phyloP scores from a whole-genome alignment of 257 asterid genomes.

The Ballota nigra region DNA sequence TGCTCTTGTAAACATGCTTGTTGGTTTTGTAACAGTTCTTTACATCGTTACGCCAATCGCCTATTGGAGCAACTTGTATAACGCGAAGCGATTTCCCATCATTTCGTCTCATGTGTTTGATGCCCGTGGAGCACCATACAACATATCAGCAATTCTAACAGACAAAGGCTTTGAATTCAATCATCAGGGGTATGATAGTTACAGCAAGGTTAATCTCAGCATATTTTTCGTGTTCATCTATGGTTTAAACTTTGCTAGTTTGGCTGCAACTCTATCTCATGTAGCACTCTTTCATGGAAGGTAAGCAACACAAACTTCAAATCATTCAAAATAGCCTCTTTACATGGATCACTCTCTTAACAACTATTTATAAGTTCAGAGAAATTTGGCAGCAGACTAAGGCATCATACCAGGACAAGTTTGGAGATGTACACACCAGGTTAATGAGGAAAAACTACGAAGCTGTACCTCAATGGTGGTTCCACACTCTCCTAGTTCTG shows the following conservation, averaged over 20 bases:
- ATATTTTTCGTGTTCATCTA: slow-evolving; percentile 45
- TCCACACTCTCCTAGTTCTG: slow-evolving; percentile 36
- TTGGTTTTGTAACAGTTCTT: slow-evolving; percentile 46
- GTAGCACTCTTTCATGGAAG: slow-evolving; percentile 66
- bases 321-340: not conserved
- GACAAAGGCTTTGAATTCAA: slow-evolving; percentile 44
- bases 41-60: slow-evolving; percentile 46
- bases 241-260: slow-evolving; percentile 54
- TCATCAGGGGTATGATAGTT: slow-evolving; percentile 43
- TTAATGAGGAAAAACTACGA: slow-evolving; percentile 66
- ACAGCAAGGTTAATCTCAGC: slow-evolving; percentile 60
- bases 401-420: slow-evolving; percentile 50
- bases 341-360: not conserved
- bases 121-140: slow-evolving; percentile 45
- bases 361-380: slow-evolving; percentile 21
- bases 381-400: slow-evolving; percentile 60
- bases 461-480: slow-evolving; percentile 82
- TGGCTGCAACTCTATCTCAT: slow-evolving; percentile 65
- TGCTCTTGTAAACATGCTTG: slow-evolving; percentile 56
- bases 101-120: slow-evolving; percentile 61
- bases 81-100: slow-evolving; percentile 54
- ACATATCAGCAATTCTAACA: slow-evolving; percentile 37
- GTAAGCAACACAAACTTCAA: slow-evolving; percentile 39
- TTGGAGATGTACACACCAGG: slow-evolving; percentile 62
- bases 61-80: slow-evolving; percentile 54